Conservation (phyloP, 2,329 filamentous ascomycete genomes). For the Coniochaeta sp. region DNA sequence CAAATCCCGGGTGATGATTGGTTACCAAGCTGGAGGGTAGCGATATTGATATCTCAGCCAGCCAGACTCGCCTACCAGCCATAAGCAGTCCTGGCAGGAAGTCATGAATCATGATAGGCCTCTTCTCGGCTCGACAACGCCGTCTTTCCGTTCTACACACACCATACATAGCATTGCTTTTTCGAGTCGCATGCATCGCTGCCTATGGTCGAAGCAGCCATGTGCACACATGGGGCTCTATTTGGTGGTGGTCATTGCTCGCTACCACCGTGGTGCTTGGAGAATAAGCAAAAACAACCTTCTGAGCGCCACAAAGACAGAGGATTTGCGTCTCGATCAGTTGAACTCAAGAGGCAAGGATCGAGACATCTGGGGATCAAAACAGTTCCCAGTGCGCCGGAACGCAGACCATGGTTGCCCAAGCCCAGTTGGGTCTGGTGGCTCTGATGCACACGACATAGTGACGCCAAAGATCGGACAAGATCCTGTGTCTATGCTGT, state of each 20-base stretch:
- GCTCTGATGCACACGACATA: neutral
- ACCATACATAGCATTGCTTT: neutral
- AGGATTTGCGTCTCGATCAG: neutral
- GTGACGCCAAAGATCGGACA: neutral
- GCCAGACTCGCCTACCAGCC: neutral
- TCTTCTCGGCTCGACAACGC: neutral
- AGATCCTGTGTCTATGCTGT: neutral
- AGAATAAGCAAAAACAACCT: neutral
- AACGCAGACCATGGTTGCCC: neutral
- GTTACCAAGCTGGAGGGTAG: neutral
- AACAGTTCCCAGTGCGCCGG: neutral
- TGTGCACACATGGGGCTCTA: neutral
- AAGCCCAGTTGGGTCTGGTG: neutral
- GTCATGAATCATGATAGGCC: neutral
- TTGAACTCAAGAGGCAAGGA: neutral
- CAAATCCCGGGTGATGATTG: neutral
- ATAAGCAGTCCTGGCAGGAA: too few species aligned
- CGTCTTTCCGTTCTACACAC: neutral
- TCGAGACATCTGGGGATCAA: neutral
- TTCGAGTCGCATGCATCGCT: neutral
- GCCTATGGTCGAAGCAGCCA: neutral
- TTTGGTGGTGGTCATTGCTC: too few species aligned
- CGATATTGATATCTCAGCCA: neutral
- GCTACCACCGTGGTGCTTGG: neutral
- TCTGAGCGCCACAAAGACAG: neutral